phyloP scores from a whole-genome alignment of 306 rosid genomes.

The Quercus robur region DNA sequence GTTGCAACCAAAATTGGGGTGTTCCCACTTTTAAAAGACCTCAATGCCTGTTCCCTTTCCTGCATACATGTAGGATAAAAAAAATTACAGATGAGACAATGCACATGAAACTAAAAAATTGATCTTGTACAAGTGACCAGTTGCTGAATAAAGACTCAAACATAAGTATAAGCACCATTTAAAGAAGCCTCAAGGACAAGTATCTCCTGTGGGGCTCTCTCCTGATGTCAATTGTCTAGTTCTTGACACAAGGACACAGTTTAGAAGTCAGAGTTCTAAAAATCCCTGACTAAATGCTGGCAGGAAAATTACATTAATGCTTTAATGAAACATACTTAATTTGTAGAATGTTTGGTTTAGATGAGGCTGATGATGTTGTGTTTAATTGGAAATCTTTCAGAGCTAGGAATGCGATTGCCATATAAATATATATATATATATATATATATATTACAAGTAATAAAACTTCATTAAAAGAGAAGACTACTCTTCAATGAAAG shows the following conservation, averaged over 20 bases:
- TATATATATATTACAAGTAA: too few relatives aligned
- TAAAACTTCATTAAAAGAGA: too few relatives aligned
- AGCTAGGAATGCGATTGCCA: too few relatives aligned
- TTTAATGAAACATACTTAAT: too few relatives aligned
- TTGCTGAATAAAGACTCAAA: background rate
- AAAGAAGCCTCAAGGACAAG: background rate
- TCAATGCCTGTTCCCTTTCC: conserved; percentile 83
- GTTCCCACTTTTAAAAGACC: conserved; percentile 80
- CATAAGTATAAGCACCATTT: background rate
- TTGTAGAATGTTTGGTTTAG: too few relatives aligned
- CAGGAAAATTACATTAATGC: too few relatives aligned
- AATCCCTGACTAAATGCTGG: too few relatives aligned
- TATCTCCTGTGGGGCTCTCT: background rate
- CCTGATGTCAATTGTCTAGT: background rate
- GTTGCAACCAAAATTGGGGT: conserved; percentile 92
- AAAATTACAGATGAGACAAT: background rate
- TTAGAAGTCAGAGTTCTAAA: background rate
- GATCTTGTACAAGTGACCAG: background rate
- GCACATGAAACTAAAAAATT: background rate
- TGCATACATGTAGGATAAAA: conserved; percentile 33
- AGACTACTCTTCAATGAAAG: too few relatives aligned
- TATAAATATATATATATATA: too few relatives aligned
- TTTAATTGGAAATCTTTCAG: too few relatives aligned
- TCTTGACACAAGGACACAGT: background rate
- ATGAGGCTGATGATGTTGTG: too few relatives aligned